phyloP scores from a whole-genome alignment of 345 rosid species.

The Odontarrhena argentea region DNA sequence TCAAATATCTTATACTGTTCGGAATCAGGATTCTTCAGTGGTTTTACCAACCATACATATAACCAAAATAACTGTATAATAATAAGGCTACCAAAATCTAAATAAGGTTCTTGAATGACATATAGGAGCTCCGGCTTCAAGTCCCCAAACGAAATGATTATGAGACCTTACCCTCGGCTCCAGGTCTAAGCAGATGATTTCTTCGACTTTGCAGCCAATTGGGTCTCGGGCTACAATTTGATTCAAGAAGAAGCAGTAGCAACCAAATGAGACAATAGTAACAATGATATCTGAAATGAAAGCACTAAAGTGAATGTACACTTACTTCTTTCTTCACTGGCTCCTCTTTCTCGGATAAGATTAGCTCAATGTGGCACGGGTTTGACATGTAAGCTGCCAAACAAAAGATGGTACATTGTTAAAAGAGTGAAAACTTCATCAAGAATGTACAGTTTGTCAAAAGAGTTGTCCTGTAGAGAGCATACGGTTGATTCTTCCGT shows the following conservation, averaged over 20 bases:
- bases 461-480: neutral
- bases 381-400: conserved; percentile 74
- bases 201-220: conserved; percentile 14
- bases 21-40: neutral
- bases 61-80: neutral
- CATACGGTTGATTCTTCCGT: conserved; percentile 83
- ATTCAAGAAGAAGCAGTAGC: neutral
- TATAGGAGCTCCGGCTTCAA: neutral
- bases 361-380: conserved; percentile 74
- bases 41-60: neutral
- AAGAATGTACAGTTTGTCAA: neutral
- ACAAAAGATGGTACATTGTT: neutral
- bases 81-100: neutral
- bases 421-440: neutral
- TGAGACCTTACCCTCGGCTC: neutral
- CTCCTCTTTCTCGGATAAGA: conserved; percentile 70
- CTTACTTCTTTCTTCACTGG: conserved; percentile 68
- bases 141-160: neutral
- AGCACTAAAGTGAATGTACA: neutral
- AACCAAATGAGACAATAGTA: too few relatives aligned
- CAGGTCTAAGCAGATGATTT: conserved; percentile 11
- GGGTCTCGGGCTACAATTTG: conserved; percentile 10
- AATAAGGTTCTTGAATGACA: neutral
- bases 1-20: neutral
- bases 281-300: conserved; percentile 9